Evolutionary conservation across 805 yeast genomes (phyloP), one percentile per base, ranked within the genome.

Genomic region (Hanseniaspora meyeri): DNA sequence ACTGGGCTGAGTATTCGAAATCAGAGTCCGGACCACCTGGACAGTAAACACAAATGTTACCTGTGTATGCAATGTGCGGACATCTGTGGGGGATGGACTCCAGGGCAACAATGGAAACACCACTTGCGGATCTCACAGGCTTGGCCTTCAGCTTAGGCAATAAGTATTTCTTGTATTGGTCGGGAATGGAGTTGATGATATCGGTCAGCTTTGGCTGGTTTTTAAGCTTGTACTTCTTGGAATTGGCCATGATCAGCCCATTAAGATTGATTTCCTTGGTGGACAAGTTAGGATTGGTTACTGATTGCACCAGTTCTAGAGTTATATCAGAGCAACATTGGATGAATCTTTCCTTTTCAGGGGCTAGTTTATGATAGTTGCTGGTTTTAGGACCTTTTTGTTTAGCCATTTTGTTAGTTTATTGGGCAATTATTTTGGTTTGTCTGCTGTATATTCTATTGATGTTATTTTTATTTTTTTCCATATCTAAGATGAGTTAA

Each of bases 21-120:
- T 93, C 98, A 1, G 95, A 85, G 68, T 93, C 98, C 3, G 98
- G 98, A 1, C 98, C 98, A 59, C 98, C 98, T 5, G 98, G 98
- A 72, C 98, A 93, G 68, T 86, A 93, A 12, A 93, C 98, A 74
- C 98, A 93, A 60, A 93, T 93, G 66, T 93, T 93, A 60, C 98
- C 98, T 0, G 98, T 93, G 69, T 93, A 93, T 20, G 98, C 97
- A 64, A 93, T 93, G 70, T 93, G 98, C 31, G 98, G 98, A 71
- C 98, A 93, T 72, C 98, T 78, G 70, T 93, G 98, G 2, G 98
- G 98, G 70, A 93, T 93, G 74, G 97, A 90, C 97, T 93, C 93
- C 36, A 93, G 97, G 0, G 98, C 98, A 47, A 93, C 97, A 20
- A 93, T 98, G 10, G 98, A 98, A 58, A 93, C 95, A 64, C 98